Evolutionary conservation across 2,329 filamentous ascomycete genomes (phyloP), one percentile per base, ranked within the genome.

Genomic region (Ambrosiella beaveri): DNA sequence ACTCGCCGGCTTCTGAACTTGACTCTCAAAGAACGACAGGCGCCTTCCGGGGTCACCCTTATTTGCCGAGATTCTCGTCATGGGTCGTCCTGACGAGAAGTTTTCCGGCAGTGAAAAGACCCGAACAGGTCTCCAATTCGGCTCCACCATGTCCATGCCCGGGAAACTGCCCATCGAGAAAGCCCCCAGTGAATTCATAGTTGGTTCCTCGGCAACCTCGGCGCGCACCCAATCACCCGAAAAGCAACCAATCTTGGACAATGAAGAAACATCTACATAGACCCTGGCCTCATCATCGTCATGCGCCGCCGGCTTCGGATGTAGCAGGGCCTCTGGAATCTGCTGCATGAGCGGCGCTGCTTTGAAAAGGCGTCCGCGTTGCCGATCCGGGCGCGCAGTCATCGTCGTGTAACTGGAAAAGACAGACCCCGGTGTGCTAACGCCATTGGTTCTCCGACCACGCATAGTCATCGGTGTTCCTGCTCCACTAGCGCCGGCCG

Each of bases 221-320:
- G 96, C 75, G 19, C 85, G 83, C 9, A 95, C 88, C 93, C 93
- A 98, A 66, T 98, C 93, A 37, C 93, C 93, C 0, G 91, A 97
- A 67, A 98, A 98, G 69, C 91, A 97, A 13, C 91, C 90, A 57
- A 98, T 85, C 64, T 90, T 89, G 12, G 88, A 85, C 17, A 98
- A 71, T 1, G 88, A 87, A 59, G 81, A 84, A 7, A 94, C 85
- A 64, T 96, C 89, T 4, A 98, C 90, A 65, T 91, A 98, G 1
- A 97, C 79, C 53, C 93, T 82, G 1, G 88, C 84, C 64, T 94
- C 85, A 63, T 95, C 89, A 61, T 98, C 93, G 61, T 96, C 89
- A 35, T 82, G 79, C 0, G 76, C 69, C 1, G 71, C 73, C 1
- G 93, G 91, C 63, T 86, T 90, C 0, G 93, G 93, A 63, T 97